Percentiles rank a stretch among this genome's conserved stretches.
Conservation (phyloP, 2,329 filamentous ascomycete species). For the Elsinoe ampelina region DNA sequence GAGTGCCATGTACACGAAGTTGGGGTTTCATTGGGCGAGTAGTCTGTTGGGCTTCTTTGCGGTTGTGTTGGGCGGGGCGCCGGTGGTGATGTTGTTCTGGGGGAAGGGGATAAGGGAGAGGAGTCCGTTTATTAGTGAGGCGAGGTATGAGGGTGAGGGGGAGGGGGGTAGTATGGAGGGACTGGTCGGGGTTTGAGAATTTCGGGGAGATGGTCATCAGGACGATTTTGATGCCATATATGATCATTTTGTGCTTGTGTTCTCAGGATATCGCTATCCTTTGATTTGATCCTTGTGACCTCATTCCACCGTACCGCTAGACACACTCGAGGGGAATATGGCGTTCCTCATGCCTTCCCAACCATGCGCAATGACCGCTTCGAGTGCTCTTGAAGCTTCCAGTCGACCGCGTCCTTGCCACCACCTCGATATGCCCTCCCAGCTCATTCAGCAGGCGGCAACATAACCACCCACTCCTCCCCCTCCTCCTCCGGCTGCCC, state of each 20-base stretch:
- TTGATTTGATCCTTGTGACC: no score
- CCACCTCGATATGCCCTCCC: not conserved
- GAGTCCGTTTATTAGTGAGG: conserved; percentile 26
- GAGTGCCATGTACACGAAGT: conserved; percentile 37
- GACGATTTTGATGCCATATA: not conserved
- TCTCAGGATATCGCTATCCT: no score
- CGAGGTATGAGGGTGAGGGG: conserved; percentile 13
- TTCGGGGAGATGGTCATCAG: not conserved
- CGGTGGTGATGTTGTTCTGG: conserved; percentile 34
- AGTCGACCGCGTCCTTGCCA: no score
- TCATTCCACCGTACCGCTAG: no score
- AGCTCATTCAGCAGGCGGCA: conserved; percentile 38
- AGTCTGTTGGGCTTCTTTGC: conserved; percentile 38
- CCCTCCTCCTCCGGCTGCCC: conserved; percentile 57
- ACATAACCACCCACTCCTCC: conserved; percentile 85
- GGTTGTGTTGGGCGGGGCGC: conserved; percentile 35
- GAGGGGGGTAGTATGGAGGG: conserved; percentile 1
- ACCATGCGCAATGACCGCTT: no score
- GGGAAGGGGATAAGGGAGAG: conserved; percentile 25
- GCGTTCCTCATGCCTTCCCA: no score
- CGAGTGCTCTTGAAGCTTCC: not conserved
- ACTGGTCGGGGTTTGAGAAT: not conserved
- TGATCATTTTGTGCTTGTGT: not conserved
- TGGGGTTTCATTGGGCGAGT: conserved; percentile 44
- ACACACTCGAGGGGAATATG: no score